These are phyloP conservation scores for Fusarium penzigii DNA, from an alignment of 2,329 filamentous ascomycete species.

Conservation along the genomic window DNA sequence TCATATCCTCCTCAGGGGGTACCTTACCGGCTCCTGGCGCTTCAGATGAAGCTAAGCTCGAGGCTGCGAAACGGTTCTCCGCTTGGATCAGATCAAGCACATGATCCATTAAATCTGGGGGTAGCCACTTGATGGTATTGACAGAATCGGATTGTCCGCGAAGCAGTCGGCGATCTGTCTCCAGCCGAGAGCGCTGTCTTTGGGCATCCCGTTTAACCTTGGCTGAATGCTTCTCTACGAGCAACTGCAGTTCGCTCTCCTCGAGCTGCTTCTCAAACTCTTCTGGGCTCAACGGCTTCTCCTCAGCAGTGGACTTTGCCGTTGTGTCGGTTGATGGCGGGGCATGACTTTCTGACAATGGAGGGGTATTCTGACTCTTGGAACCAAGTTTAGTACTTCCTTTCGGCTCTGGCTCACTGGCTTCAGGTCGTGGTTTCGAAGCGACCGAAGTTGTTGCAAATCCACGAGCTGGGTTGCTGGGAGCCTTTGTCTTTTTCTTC, in stretches of 20 bases:
- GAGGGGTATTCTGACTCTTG: slow-evolving; percentile 33
- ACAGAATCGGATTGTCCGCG: slow-evolving; percentile 75
- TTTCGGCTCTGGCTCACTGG: slow-evolving; percentile 36
- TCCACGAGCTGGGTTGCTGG: slow-evolving; percentile 83
- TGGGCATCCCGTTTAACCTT: slow-evolving; percentile 79
- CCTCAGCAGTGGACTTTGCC: slow-evolving; percentile 17
- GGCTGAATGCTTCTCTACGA: slow-evolving; percentile 80
- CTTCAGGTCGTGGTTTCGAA: slow-evolving; percentile 74
- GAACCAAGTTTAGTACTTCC: slow-evolving; percentile 21
- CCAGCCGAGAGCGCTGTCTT: slow-evolving; percentile 74
- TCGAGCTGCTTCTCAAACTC: slow-evolving; percentile 89
- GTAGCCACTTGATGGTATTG: slow-evolving; percentile 76
- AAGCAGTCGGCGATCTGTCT: slow-evolving; percentile 83
- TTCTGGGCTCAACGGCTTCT: slow-evolving; percentile 70
- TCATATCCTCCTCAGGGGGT: slow-evolving; percentile 73
- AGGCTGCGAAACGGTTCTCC: slow-evolving; percentile 61
- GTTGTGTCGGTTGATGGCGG: slow-evolving; percentile 31
- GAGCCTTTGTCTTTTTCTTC: slow-evolving; percentile 85
- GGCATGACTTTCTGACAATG: slow-evolving; percentile 31
- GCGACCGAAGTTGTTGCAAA: slow-evolving; percentile 93
- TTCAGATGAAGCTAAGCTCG: slow-evolving; percentile 48
- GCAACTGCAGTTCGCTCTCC: slow-evolving; percentile 81
- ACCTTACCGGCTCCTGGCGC: slow-evolving; percentile 50
- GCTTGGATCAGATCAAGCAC: slow-evolving; percentile 72
- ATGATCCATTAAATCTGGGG: slow-evolving; percentile 74